Evolutionary conservation across 495 filamentous ascomycete genomes (phyloP).

Genomic region (Penicillium pulvis): DNA sequence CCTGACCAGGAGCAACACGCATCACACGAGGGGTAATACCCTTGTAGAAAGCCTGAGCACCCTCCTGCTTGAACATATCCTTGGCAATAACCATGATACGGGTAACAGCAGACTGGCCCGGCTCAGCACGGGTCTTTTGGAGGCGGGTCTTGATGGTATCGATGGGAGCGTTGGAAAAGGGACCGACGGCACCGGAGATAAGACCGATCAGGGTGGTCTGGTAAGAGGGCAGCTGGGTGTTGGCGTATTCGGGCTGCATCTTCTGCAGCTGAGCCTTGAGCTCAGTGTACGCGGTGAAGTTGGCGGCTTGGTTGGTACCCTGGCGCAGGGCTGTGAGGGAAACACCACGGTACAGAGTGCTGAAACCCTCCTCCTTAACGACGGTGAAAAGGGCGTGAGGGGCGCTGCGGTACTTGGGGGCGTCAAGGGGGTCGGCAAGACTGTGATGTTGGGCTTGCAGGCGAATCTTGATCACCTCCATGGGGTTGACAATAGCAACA

Average conservation of each 20-base stretch:
- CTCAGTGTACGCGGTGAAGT: conserved; percentile 98
- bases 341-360: conserved; percentile 88
- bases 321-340: conserved; percentile 91
- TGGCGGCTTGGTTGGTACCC: conserved; percentile 96
- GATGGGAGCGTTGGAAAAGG: conserved; percentile 94
- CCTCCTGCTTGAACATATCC: conserved; percentile 98
- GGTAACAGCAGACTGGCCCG: conserved; percentile 74
- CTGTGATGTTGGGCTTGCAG: conserved; percentile 96
- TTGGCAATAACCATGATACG: conserved; percentile 76
- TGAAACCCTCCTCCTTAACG: conserved; percentile 83
- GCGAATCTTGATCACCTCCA: conserved; percentile 99
- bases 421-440: conserved; percentile 87
- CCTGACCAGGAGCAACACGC: conserved; percentile 96
- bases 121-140: conserved; percentile 83
- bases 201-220: conserved; percentile 92
- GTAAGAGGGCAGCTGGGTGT: conserved; percentile 72
- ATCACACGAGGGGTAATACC: conserved; percentile 97
- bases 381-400: conserved; percentile 95
- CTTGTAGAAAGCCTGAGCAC: conserved; percentile 94
- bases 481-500: conserved; percentile 92
- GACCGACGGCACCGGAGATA: conserved; percentile 91
- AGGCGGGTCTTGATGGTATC: conserved; percentile 98
- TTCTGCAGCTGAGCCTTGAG: conserved; percentile 77
- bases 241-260: conserved; percentile 62
- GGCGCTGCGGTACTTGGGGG: conserved; percentile 96